Base-by-base conservation (phyloP, 1,284 basidiomycete species). In the Taiwanofungus camphoratus region DNA sequence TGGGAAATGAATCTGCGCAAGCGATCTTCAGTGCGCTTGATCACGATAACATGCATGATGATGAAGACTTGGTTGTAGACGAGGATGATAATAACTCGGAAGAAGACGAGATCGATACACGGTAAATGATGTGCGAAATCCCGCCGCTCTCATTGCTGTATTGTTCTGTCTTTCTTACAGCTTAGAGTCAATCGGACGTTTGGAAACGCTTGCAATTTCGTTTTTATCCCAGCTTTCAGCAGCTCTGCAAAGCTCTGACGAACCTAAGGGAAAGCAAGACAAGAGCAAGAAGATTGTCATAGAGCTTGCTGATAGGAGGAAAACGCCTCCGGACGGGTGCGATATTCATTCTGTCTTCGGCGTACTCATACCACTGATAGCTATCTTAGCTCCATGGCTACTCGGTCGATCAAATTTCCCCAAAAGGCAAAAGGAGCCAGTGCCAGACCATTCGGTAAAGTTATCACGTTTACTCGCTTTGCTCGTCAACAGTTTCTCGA, bases 151-250 rank as follows among this genome's bases (percentile, higher is more conserved):
- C 16, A 9, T 34, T 13, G 16, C 9, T 34, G 16, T 8, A 34
- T 5, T 19, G 13, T 34, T 5, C 16, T 39, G n/a, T 21, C 7
- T 29, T 39, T 5, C 23, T 31, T 5, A 34, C 15, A 60, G 55
- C 5, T 42, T 39, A 16, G 45, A 41, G 16, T 42, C 52, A 2
- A 42, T 63, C 26, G 36, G 45, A 15, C 62, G 49, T n/a, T 68
- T 83, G 3, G 82, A 85, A 60, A 63, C 64, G 12, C 61, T 82
- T 38, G 66, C 75, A 0, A 51, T 77, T 18, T 68, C 69, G 19
- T 74, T 85, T 38, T 60, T 84, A 23, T 64, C 61, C 15, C 79
- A 83, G 55, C 65, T 84, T 6, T 63, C 62, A 2, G 36, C 44
- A 1, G 57, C 59, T 6, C 45, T 58, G 18, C 49, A 55, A 8